Base-by-base conservation (phyloP, 2,329 filamentous ascomycete genomes). In the Cladosporium sp. region DNA sequence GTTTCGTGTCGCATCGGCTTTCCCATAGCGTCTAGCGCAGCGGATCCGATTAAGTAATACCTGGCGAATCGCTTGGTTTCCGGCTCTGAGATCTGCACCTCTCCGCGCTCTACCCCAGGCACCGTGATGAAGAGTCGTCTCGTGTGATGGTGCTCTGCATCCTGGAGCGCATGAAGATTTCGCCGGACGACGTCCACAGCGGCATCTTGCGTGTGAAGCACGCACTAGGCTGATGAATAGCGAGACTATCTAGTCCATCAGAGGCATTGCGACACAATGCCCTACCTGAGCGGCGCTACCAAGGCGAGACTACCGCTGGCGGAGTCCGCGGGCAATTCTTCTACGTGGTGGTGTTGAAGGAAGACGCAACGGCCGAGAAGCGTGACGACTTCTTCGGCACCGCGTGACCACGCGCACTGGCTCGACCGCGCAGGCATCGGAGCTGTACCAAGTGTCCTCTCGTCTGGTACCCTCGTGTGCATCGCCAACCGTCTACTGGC, bases 21-120 rank as follows among this genome's bases (percentile, higher is more conserved):
- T 34, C 47, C 47, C 47, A 36, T 19, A 34, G 28, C 47, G 47
- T 20, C 47, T 50, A 37, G 47, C 47, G 30, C 30, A 17, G 14
- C 30, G 47, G 30, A 50, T 51, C 19, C 34, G 11, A 51, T 51
- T 51, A 12, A 34, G 28, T 39, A 51, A 51, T 22, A 38, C 20
- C 34, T 39, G 34, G 54, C 54, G 54, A 56, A 56, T 56, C 54
- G 54, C 42, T 56, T 56, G 5, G 19, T 11, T 49, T 38, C 54
- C 54, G 42, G 19, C 14, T 8, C 42, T n/a, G 28, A 34, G 42
- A 49, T 49, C 42, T 47, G 42, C 42, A 39, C 19, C 54, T 49
- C 54, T 56, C 54, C 42, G 34, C 54, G 19, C 19, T 22, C 22
- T 47, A 47, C 42, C 34, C 42, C 30, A 38, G 34, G 40, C 42